These are phyloP conservation scores for Peronospora destructor DNA, from an alignment of 352 stramenopile genomes.

Conservation along the genomic window DNA sequence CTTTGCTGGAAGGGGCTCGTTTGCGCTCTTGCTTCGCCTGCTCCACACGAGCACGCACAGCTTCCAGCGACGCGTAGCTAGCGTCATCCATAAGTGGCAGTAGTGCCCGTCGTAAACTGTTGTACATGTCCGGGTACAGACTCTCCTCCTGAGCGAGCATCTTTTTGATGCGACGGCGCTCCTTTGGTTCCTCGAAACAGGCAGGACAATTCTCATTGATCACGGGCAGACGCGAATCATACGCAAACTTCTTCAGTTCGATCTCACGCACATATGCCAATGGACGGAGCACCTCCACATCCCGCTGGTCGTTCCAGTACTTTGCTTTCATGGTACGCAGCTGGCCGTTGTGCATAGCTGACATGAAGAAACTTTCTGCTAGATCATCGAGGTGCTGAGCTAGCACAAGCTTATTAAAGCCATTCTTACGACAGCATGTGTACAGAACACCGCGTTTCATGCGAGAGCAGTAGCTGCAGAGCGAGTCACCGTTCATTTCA, in stretches of 20 bases:
- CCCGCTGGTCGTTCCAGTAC: constrained; percentile 93
- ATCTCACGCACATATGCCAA: constrained; percentile 94
- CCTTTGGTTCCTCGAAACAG: constrained; percentile 97
- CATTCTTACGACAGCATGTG: constrained; percentile 87
- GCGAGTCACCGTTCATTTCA: constrained; percentile 84
- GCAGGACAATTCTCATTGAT: constrained; percentile 99
- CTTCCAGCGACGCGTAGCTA: constrained; percentile 56
- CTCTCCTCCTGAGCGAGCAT: constrained; percentile 93
- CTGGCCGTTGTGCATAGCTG: constrained; percentile 96
- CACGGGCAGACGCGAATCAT: constrained; percentile 88
- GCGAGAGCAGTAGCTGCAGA: constrained; percentile 94
- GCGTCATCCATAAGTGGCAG: constrained; percentile 78
- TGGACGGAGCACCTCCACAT: constrained; percentile 93
- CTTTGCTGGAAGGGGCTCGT: constrained; percentile 30
- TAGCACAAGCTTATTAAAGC: constrained; percentile 91
- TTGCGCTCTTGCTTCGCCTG: constrained; percentile 43
- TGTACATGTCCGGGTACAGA: constrained; percentile 86
- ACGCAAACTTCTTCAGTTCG: constrained; percentile 83
- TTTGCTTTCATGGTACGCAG: constrained; percentile 98
- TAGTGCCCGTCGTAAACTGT: constrained; percentile 54
- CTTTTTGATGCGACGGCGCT: constrained; percentile 96
- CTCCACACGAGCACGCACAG: constrained; percentile 46
- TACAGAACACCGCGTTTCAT: constrained; percentile 98
- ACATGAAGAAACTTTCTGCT: constrained; percentile 98
- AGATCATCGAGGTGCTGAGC: constrained; percentile 98